phyloP scores from a whole-genome alignment of 2,329 filamentous ascomycete genomes.

The Claviceps pusilla region DNA sequence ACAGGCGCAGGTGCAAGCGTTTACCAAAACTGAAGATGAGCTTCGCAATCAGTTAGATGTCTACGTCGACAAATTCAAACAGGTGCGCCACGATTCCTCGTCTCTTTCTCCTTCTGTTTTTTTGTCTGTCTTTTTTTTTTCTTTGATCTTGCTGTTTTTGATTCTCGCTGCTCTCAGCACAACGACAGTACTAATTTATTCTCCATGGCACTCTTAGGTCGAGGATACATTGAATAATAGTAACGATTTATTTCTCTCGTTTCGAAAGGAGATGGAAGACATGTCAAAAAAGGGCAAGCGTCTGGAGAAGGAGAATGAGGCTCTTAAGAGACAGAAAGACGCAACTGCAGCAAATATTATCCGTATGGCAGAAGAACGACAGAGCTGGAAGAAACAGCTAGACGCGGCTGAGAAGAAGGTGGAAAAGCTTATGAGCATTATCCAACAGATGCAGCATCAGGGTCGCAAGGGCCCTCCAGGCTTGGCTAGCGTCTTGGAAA shows the following conservation, averaged over 20 bases:
- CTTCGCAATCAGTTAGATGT: conserved; percentile 90
- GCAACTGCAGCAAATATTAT: conserved; percentile 88
- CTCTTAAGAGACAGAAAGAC: conserved; percentile 81
- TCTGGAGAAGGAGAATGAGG: conserved; percentile 90
- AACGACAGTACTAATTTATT: not conserved
- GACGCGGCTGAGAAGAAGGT: conserved; percentile 51
- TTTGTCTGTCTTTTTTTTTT: not conserved
- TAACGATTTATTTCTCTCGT: conserved; percentile 92
- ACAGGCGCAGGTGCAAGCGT: conserved; percentile 82
- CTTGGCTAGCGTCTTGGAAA: conserved; percentile 44
- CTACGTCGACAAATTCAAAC: conserved; percentile 98
- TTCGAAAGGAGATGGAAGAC: conserved; percentile 98
- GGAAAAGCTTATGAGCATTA: conserved; percentile 83
- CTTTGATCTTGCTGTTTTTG: no score
- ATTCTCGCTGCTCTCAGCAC: not conserved
- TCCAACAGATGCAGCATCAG: conserved; percentile 91
- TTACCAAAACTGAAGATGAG: conserved; percentile 90
- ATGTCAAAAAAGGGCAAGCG: conserved; percentile 99
- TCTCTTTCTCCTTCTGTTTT: not conserved
- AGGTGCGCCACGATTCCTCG: conserved; percentile 46
- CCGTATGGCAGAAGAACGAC: conserved; percentile 91
- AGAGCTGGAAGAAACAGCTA: conserved; percentile 60
- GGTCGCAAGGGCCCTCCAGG: conserved; percentile 62
- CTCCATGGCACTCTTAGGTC: conserved; percentile 42
- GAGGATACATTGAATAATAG: conserved; percentile 97